Percentiles rank a stretch among this genome's conserved stretches.
phyloP scores from a whole-genome alignment of 106 monocot genomes.

The Dactylorhiza incarnata region DNA sequence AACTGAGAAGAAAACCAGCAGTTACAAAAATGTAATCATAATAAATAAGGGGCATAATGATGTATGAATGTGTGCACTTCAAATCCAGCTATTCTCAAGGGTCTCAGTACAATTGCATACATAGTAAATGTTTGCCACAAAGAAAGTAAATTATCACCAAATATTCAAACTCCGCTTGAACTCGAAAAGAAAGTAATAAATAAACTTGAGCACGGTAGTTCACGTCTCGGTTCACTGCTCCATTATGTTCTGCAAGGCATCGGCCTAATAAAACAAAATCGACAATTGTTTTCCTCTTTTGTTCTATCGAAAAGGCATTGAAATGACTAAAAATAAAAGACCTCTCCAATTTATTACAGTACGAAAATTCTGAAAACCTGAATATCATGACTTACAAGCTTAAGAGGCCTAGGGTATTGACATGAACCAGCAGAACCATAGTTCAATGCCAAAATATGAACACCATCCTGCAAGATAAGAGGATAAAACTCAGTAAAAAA shows the following conservation, averaged over 20 bases:
- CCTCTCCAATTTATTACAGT: background rate
- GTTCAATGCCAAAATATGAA: slow-evolving; percentile 86
- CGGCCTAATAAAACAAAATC: background rate
- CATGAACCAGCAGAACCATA: slow-evolving; percentile 89
- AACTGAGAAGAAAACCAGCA: background rate
- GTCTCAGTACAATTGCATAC: background rate
- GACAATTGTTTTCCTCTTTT: background rate
- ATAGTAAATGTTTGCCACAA: background rate
- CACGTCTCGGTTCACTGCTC: too few relatives aligned
- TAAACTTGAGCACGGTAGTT: too few relatives aligned
- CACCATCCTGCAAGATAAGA: slow-evolving; percentile 57
- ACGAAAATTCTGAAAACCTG: background rate
- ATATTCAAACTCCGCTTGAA: too few relatives aligned
- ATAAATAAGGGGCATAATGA: background rate
- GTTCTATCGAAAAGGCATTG: background rate
- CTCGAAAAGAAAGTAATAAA: too few relatives aligned
- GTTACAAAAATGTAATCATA: background rate
- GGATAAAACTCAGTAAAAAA: background rate
- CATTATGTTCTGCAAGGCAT: too few relatives aligned
- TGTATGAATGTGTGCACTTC: background rate
- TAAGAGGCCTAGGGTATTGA: slow-evolving; percentile 70
- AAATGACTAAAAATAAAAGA: background rate
- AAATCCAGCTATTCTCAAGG: background rate
- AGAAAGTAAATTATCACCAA: background rate
- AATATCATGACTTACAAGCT: slow-evolving; percentile 51